Conservation (phyloP, 352 stramenopile genomes). For the Pythium aristosporum region DNA sequence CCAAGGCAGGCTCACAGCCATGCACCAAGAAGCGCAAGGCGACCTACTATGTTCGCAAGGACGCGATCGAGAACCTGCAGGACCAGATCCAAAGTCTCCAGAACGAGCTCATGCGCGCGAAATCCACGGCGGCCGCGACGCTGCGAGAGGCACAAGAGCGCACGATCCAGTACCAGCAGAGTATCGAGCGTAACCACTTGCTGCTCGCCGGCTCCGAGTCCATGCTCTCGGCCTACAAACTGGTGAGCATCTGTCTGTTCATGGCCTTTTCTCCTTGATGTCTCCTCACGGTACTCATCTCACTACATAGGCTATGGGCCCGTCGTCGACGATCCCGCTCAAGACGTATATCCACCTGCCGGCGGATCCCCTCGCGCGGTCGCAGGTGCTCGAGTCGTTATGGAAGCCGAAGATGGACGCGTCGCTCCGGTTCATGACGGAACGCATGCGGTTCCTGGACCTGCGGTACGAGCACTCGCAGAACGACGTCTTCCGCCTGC, state of each 20-base stretch:
- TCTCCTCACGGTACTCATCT: not conserved
- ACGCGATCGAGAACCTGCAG: constrained; percentile 18
- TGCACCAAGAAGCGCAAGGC: constrained; percentile 26
- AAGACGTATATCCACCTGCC: constrained; percentile 19
- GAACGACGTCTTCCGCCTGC: constrained; percentile 1
- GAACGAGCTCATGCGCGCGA: constrained; percentile 4
- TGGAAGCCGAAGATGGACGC: constrained; percentile 14
- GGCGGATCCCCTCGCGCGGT: not conserved
- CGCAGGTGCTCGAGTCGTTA: constrained; percentile 2
- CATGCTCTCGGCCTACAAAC: constrained; percentile 20
- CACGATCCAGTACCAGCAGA: not conserved
- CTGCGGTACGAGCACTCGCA: constrained; percentile 12
- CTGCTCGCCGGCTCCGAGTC: constrained; percentile 15
- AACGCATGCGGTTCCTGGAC: constrained; percentile 15
- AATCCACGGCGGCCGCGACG: constrained; percentile 8
- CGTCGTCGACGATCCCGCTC: constrained; percentile 13
- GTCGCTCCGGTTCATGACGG: constrained; percentile 14
- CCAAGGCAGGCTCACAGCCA: too few relatives aligned
- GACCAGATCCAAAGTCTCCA: constrained; percentile 17
- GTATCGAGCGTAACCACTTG: constrained; percentile 15
- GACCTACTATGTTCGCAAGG: constrained; percentile 27
- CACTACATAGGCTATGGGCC: constrained; percentile 6
- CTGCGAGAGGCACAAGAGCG: constrained; percentile 3
- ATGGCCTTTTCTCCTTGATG: too few relatives aligned
- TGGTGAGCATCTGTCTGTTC: not conserved